Evolutionary conservation across 225 moss, liverwort and hornwort genomes (phyloP).

Genomic region (Ulota crispa): DNA sequence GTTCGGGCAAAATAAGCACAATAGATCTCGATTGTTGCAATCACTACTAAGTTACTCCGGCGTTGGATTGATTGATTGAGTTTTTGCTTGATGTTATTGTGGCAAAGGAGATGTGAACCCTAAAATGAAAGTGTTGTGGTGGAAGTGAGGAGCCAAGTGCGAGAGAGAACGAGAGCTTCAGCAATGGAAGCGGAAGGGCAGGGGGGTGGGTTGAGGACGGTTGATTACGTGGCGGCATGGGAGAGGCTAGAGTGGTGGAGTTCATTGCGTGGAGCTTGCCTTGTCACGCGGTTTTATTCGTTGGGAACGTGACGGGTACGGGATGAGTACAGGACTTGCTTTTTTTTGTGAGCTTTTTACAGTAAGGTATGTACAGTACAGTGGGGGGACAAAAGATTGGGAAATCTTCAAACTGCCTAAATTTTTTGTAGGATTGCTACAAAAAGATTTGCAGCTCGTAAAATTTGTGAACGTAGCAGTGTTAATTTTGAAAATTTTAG

Average conservation of each 20-base stretch:
- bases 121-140: background rate
- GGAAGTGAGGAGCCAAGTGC: background rate
- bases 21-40: background rate
- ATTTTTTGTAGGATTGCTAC: too few species aligned
- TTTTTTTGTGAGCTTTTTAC: too few species aligned
- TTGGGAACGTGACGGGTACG: background rate
- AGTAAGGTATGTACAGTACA: too few species aligned
- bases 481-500: too few species aligned
- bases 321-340: background rate
- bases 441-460: too few species aligned
- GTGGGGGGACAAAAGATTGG: too few species aligned
- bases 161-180: background rate
- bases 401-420: too few species aligned
- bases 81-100: background rate
- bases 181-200: background rate
- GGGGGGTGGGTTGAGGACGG: background rate
- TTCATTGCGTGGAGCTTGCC: background rate
- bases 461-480: too few species aligned
- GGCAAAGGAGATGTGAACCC: background rate
- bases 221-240: slow-evolving; percentile 11
- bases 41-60: background rate
- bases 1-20: background rate
- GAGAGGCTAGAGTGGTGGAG: background rate
- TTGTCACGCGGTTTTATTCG: accelerated
- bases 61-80: background rate